Evolutionary conservation across 2,329 filamentous ascomycete genomes (phyloP).

Genomic region (Stagonosporopsis chrysanthemi): DNA sequence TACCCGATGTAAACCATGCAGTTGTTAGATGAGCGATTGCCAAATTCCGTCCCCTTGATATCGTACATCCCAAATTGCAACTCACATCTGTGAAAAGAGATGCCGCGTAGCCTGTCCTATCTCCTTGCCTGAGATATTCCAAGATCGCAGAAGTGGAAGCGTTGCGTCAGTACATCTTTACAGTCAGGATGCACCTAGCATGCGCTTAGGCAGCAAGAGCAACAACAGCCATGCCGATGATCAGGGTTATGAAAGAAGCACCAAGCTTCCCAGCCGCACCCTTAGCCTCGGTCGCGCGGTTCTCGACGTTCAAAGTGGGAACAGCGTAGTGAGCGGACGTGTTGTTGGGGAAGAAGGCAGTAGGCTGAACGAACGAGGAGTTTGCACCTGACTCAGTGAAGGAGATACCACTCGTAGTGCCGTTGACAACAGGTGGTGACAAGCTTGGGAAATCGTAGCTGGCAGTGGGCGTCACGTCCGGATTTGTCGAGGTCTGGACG

Average conservation of each 20-base stretch:
- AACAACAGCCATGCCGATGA: slow-evolving; percentile 14
- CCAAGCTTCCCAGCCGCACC: slow-evolving; percentile 9
- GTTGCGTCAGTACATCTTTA: not conserved
- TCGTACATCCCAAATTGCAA: slow-evolving; percentile 8
- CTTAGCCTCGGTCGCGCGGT: slow-evolving; percentile 8
- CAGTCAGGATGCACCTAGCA: not conserved
- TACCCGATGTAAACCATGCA: not conserved
- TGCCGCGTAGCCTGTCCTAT: slow-evolving; percentile 6
- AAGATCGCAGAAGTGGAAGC: not conserved
- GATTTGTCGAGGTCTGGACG: slow-evolving; percentile 10
- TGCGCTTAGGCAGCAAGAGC: slow-evolving; percentile 7
- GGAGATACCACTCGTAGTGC: slow-evolving; percentile 13
- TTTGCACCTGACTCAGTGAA: slow-evolving; percentile 13
- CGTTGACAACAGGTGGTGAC: slow-evolving; percentile 11
- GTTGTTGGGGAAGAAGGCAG: slow-evolving; percentile 19
- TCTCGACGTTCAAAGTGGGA: slow-evolving; percentile 20
- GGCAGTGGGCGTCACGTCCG: not conserved
- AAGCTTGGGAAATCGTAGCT: slow-evolving; percentile 8
- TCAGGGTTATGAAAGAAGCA: slow-evolving; percentile 13
- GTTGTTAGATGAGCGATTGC: not conserved
- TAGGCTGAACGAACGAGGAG: slow-evolving; percentile 9
- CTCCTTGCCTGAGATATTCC: not conserved
- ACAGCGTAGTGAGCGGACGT: slow-evolving; percentile 9
- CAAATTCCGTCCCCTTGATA: not conserved
- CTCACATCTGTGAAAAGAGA: not conserved